Evolutionary conservation across 129 eudicot genomes (phyloP).

Genomic region (Mikania micrantha): DNA sequence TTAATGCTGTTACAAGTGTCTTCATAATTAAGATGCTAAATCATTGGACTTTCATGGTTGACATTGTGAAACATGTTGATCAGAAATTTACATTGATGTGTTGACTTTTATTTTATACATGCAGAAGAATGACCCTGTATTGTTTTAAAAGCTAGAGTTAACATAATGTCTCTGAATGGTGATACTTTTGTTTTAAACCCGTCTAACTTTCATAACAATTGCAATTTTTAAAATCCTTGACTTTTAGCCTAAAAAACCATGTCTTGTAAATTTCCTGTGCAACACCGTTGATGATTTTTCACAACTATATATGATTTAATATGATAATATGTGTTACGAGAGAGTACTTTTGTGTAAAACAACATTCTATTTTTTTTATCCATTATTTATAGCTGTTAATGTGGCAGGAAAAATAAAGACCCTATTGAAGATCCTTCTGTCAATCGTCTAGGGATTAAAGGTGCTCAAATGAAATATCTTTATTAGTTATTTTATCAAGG

Average conservation of each 20-base stretch:
- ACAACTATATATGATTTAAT: slow-evolving; percentile 3
- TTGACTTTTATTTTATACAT: neutral
- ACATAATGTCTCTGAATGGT: neutral
- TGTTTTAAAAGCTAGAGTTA: neutral
- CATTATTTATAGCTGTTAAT: slow-evolving; percentile 6
- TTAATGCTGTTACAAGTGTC: neutral
- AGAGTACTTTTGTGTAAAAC: neutral
- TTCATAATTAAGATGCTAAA: neutral
- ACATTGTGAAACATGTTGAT: neutral
- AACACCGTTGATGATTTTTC: neutral
- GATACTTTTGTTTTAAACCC: slow-evolving; percentile 8
- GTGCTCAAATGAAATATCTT: slow-evolving; percentile 8
- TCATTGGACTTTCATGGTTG: neutral
- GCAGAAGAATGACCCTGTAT: neutral
- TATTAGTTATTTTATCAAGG: neutral
- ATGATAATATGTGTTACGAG: neutral
- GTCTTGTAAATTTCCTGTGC: neutral
- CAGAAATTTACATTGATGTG: neutral
- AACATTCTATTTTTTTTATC: neutral
- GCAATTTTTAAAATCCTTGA: neutral
- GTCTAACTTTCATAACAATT: neutral
- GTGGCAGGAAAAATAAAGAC: slow-evolving; percentile 38
- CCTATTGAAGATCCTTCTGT: slow-evolving; percentile 29
- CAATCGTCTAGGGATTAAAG: slow-evolving; percentile 18
- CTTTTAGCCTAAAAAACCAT: neutral